Percentiles rank a stretch among this genome's conserved stretches.
These are phyloP conservation scores for Ophiostoma fasciatum DNA, from an alignment of 2,329 filamentous ascomycete species.

Conservation along the genomic window DNA sequence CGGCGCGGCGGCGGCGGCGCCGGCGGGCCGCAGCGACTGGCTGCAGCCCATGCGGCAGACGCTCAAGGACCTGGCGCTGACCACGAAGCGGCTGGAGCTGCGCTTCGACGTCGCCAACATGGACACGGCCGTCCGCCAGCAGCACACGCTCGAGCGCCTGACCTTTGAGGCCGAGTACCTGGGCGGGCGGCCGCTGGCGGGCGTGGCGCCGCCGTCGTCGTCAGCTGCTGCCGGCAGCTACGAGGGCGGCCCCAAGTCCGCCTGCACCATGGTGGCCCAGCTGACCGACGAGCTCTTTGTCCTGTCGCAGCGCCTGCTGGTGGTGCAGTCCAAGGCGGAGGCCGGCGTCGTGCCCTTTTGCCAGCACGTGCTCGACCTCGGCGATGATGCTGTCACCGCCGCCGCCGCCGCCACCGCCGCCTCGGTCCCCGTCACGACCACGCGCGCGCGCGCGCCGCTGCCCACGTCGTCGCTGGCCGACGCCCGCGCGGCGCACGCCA, in stretches of 20 bases:
- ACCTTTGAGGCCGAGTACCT: neutral
- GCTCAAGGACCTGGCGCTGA: neutral
- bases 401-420: neutral
- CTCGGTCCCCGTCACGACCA: neutral
- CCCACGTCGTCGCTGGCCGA: neutral
- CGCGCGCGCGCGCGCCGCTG: no score
- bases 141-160: neutral
- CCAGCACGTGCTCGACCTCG: neutral
- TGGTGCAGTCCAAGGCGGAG: neutral
- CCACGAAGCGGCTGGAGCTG: slow-evolving; percentile 1
- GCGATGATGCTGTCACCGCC: neutral
- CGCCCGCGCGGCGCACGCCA: neutral
- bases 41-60: neutral
- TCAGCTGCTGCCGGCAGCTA: neutral
- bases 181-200: neutral
- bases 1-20: neutral
- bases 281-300: neutral
- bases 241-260: neutral
- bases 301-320: neutral
- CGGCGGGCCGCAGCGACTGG: slow-evolving; percentile 1
- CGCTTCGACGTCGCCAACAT: slow-evolving; percentile 1
- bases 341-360: slow-evolving; percentile 1
- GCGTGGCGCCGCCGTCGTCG: neutral
- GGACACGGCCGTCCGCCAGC: slow-evolving; percentile 1
- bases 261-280: neutral